Evolutionary conservation across 1,284 basidiomycete genomes (phyloP).

Genomic region (Puccinia coronata): DNA sequence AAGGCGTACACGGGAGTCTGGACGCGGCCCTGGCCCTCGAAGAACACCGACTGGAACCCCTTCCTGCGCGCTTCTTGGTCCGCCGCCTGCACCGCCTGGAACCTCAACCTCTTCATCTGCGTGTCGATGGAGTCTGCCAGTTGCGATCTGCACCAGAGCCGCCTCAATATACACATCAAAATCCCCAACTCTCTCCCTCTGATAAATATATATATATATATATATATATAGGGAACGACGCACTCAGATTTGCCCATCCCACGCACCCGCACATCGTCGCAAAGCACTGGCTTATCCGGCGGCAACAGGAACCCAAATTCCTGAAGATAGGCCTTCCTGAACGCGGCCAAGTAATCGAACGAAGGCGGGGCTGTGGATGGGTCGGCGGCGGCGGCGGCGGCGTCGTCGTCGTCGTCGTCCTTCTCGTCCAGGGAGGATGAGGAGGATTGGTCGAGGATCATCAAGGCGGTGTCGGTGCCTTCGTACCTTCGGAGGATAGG

Average conservation of each 20-base stretch:
- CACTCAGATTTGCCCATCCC: constrained; percentile 41
- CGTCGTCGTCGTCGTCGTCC: no score
- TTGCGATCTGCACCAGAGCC: no score
- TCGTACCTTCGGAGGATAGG: constrained; percentile 38
- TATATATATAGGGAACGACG: background rate
- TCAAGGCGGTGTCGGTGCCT: constrained; percentile 48
- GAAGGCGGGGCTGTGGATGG: no score
- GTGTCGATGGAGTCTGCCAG: no score
- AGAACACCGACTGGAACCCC: constrained; percentile 19
- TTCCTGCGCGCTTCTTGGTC: background rate
- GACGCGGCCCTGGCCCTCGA: constrained; percentile 21
- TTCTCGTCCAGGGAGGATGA: background rate
- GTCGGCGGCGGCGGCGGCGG: no score
- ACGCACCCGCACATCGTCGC: constrained; percentile 47
- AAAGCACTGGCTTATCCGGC: constrained; percentile 12
- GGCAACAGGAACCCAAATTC: constrained; percentile 45
- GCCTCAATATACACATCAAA: no score
- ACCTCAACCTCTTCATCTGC: no score
- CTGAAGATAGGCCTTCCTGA: constrained; percentile 23
- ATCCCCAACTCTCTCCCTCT: no score
- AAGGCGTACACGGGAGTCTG: constrained; percentile 14
- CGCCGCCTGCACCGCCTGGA: no score
- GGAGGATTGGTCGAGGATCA: constrained; percentile 34
- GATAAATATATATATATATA: no score
- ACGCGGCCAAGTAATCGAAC: constrained; percentile 27